Conservation (phyloP, 2,329 filamentous ascomycete species). For the Pseudogymnoascus destructans region DNA sequence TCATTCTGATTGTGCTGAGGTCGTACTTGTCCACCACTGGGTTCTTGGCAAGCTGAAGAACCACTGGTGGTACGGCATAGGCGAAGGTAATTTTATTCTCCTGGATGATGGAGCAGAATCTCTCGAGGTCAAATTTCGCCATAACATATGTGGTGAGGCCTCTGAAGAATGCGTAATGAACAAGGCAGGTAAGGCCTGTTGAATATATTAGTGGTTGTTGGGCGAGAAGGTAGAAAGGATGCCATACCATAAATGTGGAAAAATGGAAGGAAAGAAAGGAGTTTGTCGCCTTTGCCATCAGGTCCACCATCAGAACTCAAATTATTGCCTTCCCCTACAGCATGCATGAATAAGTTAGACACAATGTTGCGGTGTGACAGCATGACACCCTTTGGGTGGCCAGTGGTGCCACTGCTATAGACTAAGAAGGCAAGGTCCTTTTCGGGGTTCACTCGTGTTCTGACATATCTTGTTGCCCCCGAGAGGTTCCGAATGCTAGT, state of each 20-base stretch:
- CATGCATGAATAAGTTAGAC: slow-evolving; percentile 51
- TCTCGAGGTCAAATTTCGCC: slow-evolving; percentile 68
- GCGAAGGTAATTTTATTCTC: slow-evolving; percentile 60
- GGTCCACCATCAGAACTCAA: slow-evolving; percentile 44
- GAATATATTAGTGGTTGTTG: slow-evolving; percentile 13
- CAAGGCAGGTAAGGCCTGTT: slow-evolving; percentile 54
- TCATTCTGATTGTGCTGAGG: slow-evolving; percentile 62
- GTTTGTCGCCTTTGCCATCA: slow-evolving; percentile 52
- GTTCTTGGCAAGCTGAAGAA: slow-evolving; percentile 68
- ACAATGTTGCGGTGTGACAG: slow-evolving; percentile 74
- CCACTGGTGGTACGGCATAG: slow-evolving; percentile 75
- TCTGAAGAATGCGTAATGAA: slow-evolving; percentile 53
- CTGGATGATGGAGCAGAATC: slow-evolving; percentile 66
- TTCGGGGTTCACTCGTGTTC: slow-evolving; percentile 49
- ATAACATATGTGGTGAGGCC: slow-evolving; percentile 59
- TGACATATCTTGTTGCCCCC: slow-evolving; percentile 43
- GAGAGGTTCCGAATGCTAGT: slow-evolving; percentile 53
- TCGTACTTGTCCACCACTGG: slow-evolving; percentile 71
- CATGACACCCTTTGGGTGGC: slow-evolving; percentile 83
- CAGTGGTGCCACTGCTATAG: slow-evolving; percentile 82
- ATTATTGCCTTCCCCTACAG: slow-evolving; percentile 39
- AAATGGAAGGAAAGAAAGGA: slow-evolving; percentile 73
- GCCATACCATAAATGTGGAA: slow-evolving; percentile 68
- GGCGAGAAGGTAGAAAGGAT: not conserved
- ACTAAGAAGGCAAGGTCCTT: slow-evolving; percentile 74